These are phyloP conservation scores for Carnegiea gigantea DNA, from an alignment of 179 eudicot species.

Conservation along the genomic window DNA sequence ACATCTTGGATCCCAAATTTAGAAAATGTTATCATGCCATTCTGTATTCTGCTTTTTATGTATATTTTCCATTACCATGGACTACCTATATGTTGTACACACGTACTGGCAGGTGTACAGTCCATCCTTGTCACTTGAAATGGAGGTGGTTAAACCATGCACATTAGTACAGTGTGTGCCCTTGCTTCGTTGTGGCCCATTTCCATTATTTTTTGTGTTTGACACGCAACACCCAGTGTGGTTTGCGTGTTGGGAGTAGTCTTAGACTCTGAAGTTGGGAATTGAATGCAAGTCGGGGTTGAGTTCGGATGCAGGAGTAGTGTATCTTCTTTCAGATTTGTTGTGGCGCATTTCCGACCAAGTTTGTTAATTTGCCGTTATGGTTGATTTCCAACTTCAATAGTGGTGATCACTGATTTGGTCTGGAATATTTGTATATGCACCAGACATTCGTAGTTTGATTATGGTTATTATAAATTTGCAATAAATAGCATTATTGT, in stretches of 20 bases:
- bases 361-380: too few species aligned
- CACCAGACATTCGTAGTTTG: background rate
- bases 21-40: background rate
- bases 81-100: background rate
- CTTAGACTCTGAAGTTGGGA: too few species aligned
- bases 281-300: too few species aligned
- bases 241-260: too few species aligned
- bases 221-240: too few species aligned
- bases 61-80: background rate
- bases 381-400: background rate
- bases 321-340: too few species aligned
- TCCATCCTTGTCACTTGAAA: background rate
- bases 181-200: too few species aligned
- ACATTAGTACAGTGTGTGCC: too few species aligned
- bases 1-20: background rate
- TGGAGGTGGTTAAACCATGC: background rate
- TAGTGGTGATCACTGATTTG: background rate
- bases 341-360: background rate
- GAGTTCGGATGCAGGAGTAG: background rate
- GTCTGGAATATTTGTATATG: background rate
- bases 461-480: too few species aligned
- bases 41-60: background rate
- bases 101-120: background rate
- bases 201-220: too few species aligned
- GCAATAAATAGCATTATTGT: too few species aligned